Evolutionary conservation across 352 stramenopile species (phyloP), one percentile per base, ranked within the genome.

Genomic region (Phytophthora ramorum): DNA sequence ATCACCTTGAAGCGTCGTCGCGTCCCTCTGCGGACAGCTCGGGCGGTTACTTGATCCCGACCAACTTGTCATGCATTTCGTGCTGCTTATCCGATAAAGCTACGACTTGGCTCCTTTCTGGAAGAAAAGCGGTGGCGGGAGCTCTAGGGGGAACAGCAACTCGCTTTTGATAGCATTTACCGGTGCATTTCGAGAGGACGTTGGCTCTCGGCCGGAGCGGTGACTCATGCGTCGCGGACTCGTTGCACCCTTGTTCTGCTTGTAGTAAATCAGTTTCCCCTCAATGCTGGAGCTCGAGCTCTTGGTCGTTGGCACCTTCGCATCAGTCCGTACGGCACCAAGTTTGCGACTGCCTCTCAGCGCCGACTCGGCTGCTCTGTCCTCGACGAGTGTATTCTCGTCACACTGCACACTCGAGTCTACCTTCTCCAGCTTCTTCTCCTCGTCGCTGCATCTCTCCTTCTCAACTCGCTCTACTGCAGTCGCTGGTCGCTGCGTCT

Each of bases 91-190:
- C 22, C 22, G 22, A 24, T 53, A 43, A 30, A 30, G 26, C 26
- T 66, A 63, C 38, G 13, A 24, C 45, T 59, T 74, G 24, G 58
- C 57, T 28, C 40, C 32, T 44, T 84, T 84, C 22, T 82, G 61
- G 35, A 84, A 87, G 52, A 81, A 87, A 34, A 87, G 67, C 24
- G 78, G 75, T 1, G 78, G 78, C 1, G 78, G 78, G 1, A 79
- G 62, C 22, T 76, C 52, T 24, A 62, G 62, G 0, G 63, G 46
- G 32, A 77, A 74, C 34, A 71, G 16, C 41, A 73, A 6, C 9
- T 61, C 58, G 13, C 34, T 17, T 17, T 55, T 72, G 14, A 38
- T 6, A 26, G 16, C 14, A 19, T 16, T 32, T 17, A 17, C 22
- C 24, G 17, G 30, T 4, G 34, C 35, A 9, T 13, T 41, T 47